Base-by-base conservation (phyloP, 2,329 filamentous ascomycete species). In the Xylariaceae sp. region DNA sequence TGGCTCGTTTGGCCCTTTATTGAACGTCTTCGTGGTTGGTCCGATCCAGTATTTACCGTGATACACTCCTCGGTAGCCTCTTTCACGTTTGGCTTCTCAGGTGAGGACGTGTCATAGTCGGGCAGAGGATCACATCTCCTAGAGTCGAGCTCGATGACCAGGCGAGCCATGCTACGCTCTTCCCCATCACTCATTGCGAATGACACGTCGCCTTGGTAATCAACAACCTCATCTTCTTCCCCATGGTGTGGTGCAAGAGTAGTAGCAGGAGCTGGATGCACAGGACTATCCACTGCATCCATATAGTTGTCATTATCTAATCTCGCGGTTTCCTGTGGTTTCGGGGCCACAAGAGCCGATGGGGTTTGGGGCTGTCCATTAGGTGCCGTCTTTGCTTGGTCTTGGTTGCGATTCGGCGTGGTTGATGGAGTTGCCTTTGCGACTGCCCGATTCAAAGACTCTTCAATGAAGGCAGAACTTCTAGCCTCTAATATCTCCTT, bases 121-220 rank as follows among this genome's bases (percentile, higher is more conserved):
- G 61, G 55, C 22, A 55, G 51, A 16, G 61, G 55, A 11, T 63
- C 56, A 47, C 64, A 63, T 39, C 63, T 65, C 19, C 63, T 65
- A 21, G 70, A 66, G 50, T 77, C 75, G 7, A 78, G 59, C 52
- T 77, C 74, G n/a, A 72, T 68, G 3, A 73, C 68, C 5, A 79
- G 64, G 40, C 70, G 67, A 39, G 74, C 61, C 56, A 77, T 67
- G 52, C 72, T 73, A 25, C 63, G 66, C 47, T 78, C 74, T 37
- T 74, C 74, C 6, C 61, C 67, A 32, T 62, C 58, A 39, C 62
- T 64, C 42, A 63, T 53, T 22, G 63, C 62, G 33, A 65, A 65
- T 34, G 63, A 65, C 11, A 47, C 50, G 22, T 59, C 55, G n/a
- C n/a, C n/a, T n/a, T n/a, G n/a, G n/a, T n/a, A n/a, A n/a, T n/a